Evolutionary conservation across 352 stramenopile species (phyloP), one percentile per base, ranked within the genome.

Genomic region (Pythium rhizo-oryzae): DNA sequence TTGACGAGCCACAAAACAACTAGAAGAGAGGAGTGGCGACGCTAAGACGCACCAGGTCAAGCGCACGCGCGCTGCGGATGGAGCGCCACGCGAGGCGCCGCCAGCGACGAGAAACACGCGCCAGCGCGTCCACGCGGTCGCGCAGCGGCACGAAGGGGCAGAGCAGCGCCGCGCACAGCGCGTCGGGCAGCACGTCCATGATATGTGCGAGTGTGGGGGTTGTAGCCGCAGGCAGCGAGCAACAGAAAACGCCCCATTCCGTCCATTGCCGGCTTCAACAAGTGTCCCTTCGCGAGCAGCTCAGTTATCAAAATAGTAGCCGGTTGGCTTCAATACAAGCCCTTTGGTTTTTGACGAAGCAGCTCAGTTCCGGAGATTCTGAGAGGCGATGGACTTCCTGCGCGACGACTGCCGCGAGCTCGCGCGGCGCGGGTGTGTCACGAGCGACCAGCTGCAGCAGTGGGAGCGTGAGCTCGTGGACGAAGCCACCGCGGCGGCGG

Each of bases 71-170:
- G 7, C 59, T 62, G 58, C 88, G 77, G 63, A 90, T 76, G 0
- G 85, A 94, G 18, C 73, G 67, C 67, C 90, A 75, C 35, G 82
- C 75, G 33, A 94, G 75, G 8, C 44, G 72, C 28, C 76, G 68
- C 84, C 84, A 92, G n/a, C 74, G 71, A 21, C 69, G 78, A 16
- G 85, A 92, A 1, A 90, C 85, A 1, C 69, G 71, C 25, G 78
- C 66, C 16, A 94, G 67, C 15, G 71, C 57, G 41, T 82, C 69
- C 78, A 81, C 89, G 6, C 86, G 84, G 35, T 91, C 81, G 25
- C 79, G 73, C 15, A 92, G 63, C 35, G 78, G 66, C 58, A 94
- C 70, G 49, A 91, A 89, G 43, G 70, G 41, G 61, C 82, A 90
- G 28, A 92, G 65, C 25, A 82, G 65, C 5, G 59, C 66, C 19